Evolutionary conservation across 1,139 yeast genomes (phyloP).

Genomic region (Pichia sp.): DNA sequence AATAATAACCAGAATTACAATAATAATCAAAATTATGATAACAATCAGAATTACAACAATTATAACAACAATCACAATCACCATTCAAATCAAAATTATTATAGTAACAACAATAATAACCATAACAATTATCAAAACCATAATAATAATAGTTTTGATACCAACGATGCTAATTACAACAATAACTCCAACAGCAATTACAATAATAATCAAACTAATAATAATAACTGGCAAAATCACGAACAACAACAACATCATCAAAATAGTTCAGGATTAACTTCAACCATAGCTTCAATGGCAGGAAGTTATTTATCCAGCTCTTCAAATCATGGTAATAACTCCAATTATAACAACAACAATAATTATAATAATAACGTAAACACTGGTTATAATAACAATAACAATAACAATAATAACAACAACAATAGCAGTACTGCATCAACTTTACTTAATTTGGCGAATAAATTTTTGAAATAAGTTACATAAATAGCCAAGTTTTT

Average conservation of each 20-base stretch:
- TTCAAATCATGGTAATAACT: background rate
- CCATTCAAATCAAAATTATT: too few species aligned
- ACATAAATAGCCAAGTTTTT: too few species aligned
- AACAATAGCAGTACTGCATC: slow-evolving; percentile 3
- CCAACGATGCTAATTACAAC: too few species aligned
- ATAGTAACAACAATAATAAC: too few species aligned
- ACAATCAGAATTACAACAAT: background rate
- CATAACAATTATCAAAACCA: background rate
- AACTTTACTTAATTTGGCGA: slow-evolving; percentile 11
- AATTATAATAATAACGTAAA: background rate
- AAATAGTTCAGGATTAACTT: background rate
- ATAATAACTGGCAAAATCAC: background rate
- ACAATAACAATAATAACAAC: slow-evolving; percentile 1
- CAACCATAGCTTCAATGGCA: slow-evolving; percentile 1
- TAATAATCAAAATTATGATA: background rate
- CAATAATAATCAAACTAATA: background rate
- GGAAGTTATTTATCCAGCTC: too few species aligned
- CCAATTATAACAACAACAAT: background rate
- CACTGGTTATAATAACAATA: background rate
- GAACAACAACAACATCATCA: background rate
- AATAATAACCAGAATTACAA: too few species aligned
- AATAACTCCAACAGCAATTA: background rate
- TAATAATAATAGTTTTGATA: slow-evolving; percentile 2
- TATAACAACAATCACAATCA: too few species aligned
- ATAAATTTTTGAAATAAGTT: slow-evolving; percentile 8